Evolutionary conservation across 1,139 yeast genomes (phyloP), one percentile per base, ranked within the genome.

Genomic region (Suhomyces maxii): DNA sequence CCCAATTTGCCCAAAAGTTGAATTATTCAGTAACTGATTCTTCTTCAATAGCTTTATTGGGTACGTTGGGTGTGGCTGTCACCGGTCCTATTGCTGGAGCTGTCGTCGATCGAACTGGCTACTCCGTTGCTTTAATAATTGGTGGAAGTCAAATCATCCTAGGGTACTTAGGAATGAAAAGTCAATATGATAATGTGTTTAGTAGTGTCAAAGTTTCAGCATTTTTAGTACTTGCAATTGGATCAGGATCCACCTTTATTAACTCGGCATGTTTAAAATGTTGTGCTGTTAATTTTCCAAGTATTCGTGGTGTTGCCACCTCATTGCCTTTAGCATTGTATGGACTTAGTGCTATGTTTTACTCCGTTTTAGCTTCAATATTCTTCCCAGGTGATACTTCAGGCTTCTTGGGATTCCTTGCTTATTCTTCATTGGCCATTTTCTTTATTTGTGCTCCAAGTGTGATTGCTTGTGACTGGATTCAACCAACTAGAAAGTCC

Each of bases 341-440:
- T 56, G 86, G 86, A 0, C 65, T 80, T 18, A 79, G 84, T 67
- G 86, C 86, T 1, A 67, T 80, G 55, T 71, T 80, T 44, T 81
- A 73, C 52, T 79, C 85, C 0, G 70, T 73, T 2, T 57, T 77
- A 26, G 83, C 80, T 0, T 66, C 78, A 11, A 51, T 66, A 14
- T 71, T 79, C 52, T 80, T 61, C 52, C 77, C 82, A 1, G 81
- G 82, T 3, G 74, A 79, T 49, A 80, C 84, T 0, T 70, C 76
- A 8, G 68, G 62, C 3, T 78, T 81, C 50, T 59, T 81, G 44
- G 77, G 76, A 3, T 73, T 80, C 47, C 56, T 82, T 42, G 73
- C 76, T 0, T 63, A 61, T 46, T 70, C 80, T 6, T 63, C 79
- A 5, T 50, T 71, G 9, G 60, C 53, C 1, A 70, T 81, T 6